A percentile compares a stretch with the other conserved stretches of the same genome.
Evolutionary conservation across 1,284 basidiomycete genomes (phyloP).

Genomic region (Ceraceosorus guamensis): DNA sequence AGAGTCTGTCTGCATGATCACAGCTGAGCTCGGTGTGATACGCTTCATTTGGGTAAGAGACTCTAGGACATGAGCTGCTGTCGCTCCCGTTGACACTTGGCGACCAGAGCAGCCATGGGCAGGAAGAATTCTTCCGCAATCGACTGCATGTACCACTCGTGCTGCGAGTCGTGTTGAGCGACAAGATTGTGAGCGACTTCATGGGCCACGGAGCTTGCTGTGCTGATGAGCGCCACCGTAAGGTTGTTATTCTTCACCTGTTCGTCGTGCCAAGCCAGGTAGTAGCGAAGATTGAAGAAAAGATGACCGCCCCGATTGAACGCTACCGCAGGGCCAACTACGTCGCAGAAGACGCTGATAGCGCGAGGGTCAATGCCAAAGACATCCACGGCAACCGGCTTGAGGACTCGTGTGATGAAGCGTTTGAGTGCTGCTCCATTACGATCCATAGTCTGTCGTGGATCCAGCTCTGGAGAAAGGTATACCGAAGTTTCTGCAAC

Average conservation of each 20-base stretch:
- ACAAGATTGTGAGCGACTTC: slow-evolving; percentile 74
- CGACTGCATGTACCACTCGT: slow-evolving; percentile 88
- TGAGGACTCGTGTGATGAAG: slow-evolving; percentile 43
- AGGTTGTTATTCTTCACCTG: slow-evolving; percentile 59
- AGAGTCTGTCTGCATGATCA: too few species aligned
- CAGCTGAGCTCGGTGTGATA: too few species aligned
- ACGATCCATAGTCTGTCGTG: slow-evolving; percentile 32
- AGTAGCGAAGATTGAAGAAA: slow-evolving; percentile 79
- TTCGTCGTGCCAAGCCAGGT: slow-evolving; percentile 74
- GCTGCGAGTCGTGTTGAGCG: slow-evolving; percentile 59
- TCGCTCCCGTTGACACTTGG: neutral
- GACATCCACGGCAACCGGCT: slow-evolving; percentile 42
- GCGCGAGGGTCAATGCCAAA: slow-evolving; percentile 55
- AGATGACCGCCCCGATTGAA: slow-evolving; percentile 86
- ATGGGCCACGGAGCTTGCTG: slow-evolving; percentile 86
- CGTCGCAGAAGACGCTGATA: slow-evolving; percentile 80
- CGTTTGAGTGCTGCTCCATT: slow-evolving; percentile 44
- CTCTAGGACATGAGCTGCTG: too few species aligned
- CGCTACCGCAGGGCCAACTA: slow-evolving; percentile 72
- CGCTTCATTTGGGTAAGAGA: too few species aligned
- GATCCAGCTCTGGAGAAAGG: slow-evolving; percentile 35
- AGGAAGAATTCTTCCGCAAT: slow-evolving; percentile 62
- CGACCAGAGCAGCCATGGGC: neutral
- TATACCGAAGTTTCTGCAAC: slow-evolving; percentile 47
- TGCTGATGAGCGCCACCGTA: slow-evolving; percentile 68